Base-by-base conservation (phyloP, 75 land plant species). In the Azolla pinnata region DNA sequence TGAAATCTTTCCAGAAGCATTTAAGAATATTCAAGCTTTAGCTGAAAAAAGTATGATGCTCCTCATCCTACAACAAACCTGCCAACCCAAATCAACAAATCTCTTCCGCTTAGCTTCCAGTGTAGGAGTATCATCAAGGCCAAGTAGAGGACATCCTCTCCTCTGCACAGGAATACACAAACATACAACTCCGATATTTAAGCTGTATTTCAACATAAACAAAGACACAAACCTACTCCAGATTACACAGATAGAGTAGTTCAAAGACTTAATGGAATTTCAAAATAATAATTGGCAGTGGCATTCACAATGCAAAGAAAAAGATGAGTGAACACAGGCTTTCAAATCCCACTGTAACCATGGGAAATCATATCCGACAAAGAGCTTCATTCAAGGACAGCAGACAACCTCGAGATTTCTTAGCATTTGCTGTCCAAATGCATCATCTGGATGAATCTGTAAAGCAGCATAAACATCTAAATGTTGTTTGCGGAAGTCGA, bases 351-450 rank as follows among this genome's bases (percentile, higher is more conserved):
- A n/a, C n/a, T n/a, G n/a, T n/a, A n/a, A n/a, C n/a, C n/a, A n/a
- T n/a, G n/a, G n/a, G n/a, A n/a, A n/a, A n/a, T n/a, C n/a, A n/a
- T n/a, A n/a, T n/a, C n/a, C n/a, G n/a, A n/a, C n/a, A n/a, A n/a
- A n/a, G n/a, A n/a, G n/a, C n/a, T n/a, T n/a, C n/a, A n/a, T n/a
- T n/a, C n/a, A n/a, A n/a, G n/a, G n/a, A n/a, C n/a, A n/a, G n/a
- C n/a, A n/a, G n/a, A n/a, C n/a, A 46, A 95, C 99, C 97, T 89
- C 96, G 49, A 95, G 67, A 65, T 95, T 95, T 67, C 52, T 85
- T 18, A 95, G 81, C 99, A 95, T 95, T 68, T 95, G 99, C 59
- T 83, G 78, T 33, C 99, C 99, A 81, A 95, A 95, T 31, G 91
- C 91, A 81, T 95, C 99, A 75, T 95, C 83, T 38, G 96, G 96